Evolutionary conservation across 2,329 filamentous ascomycete genomes (phyloP), one percentile per base, ranked within the genome.

Genomic region (Cadophora sp.): DNA sequence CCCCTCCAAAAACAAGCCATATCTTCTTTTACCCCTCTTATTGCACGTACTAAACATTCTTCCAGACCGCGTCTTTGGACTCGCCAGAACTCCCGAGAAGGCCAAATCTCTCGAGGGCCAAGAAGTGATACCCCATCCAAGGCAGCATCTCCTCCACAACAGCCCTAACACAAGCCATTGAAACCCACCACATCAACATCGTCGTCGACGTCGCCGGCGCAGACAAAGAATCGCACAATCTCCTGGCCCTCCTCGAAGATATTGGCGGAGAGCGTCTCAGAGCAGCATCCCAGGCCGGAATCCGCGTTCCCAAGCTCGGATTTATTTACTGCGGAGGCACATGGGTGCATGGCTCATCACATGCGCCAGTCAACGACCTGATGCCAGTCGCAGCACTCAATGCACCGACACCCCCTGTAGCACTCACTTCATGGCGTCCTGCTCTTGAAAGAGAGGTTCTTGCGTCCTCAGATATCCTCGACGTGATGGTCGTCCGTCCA

Each of bases 281-380:
- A 22, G 66, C 68, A 24, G 64, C 67, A 7, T 40, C 69, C 27
- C 69, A 68, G 19, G 72, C 70, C 0, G 73, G 72, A 4, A 61
- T 74, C 0, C 60, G 56, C 9, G 69, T 70, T 26, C 77, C 76
- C 16, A 82, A 81, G 68, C 66, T 81, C 1, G 80, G 78, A 3
- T 81, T 77, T 37, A 75, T 81, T 48, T 81, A 80, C 34, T 74
- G 73, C 46, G 80, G 78, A 11, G 79, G 80, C 3, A 74, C 74
- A 0, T 81, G 79, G 79, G 76, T 81, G 1, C 78, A 81, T 63
- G 79, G 80, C 1, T 78, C 76, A 0, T 73, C 72, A 4, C 46
- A 70, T 4, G 62, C 63, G 0, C 68, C 72, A 0, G 73, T 79
- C 22, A 77, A 73, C 60, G 79, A 81, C 61, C 63, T 79, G 3